A percentile compares a stretch with the other conserved stretches of the same genome.
Conservation (phyloP, 1,139 yeast genomes). For the Lodderomyces margitis region DNA sequence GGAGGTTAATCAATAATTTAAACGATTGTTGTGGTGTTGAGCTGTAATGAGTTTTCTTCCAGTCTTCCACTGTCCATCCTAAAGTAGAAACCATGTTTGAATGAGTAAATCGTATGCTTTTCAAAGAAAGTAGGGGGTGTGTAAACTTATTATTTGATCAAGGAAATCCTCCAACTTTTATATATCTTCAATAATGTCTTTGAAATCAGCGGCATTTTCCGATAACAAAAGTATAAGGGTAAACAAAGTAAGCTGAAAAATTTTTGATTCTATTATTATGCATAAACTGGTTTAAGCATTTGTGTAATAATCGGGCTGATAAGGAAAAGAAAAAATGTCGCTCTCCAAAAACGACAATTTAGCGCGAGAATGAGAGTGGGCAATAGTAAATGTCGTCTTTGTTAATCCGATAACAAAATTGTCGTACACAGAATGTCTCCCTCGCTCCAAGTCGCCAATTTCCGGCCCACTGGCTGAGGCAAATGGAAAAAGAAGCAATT, state of each 20-base stretch:
- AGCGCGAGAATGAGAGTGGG: background rate
- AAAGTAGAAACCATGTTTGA: conserved; percentile 4
- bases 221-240: background rate
- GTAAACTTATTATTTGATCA: too few species aligned
- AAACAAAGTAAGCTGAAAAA: background rate
- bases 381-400: background rate
- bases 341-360: background rate
- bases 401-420: too few species aligned
- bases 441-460: background rate
- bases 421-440: background rate
- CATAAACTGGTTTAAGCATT: background rate
- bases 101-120: background rate
- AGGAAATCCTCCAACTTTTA: background rate
- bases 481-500: background rate
- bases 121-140: background rate
- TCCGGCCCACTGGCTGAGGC: background rate
- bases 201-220: background rate
- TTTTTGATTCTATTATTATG: too few species aligned
- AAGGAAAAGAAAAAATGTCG: background rate
- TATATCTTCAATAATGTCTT: background rate
- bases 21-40: conserved; percentile 65
- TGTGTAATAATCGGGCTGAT: background rate
- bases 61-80: conserved; percentile 52
- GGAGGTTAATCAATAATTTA: conserved; percentile 44
- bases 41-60: conserved; percentile 66